Base-by-base conservation (phyloP, 2,329 filamentous ascomycete genomes). In the Daldinia sp. region DNA sequence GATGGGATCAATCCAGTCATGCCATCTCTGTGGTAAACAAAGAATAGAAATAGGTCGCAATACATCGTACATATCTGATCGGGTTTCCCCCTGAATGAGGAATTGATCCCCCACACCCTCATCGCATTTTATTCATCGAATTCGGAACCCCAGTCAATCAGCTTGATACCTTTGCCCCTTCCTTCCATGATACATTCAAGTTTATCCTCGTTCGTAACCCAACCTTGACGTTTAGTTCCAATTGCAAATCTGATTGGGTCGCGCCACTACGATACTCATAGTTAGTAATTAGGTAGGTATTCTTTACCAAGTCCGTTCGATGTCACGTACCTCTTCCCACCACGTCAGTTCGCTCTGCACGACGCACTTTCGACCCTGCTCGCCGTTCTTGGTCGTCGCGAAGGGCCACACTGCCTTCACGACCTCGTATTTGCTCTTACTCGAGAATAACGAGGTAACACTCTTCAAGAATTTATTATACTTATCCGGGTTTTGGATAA, bases 381-480 rank as follows among this genome's bases (percentile, higher is more conserved):
- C 82, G 35, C 76, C 82, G 66, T 74, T 80, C 69, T 72, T 76
- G 3, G 77, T 75, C 64, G 82, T 82, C 1, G 84, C 84, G 73
- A 85, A 87, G 3, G 84, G 85, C 84, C 85, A 87, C 1, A 87
- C 79, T 1, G 80, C 78, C 70, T 85, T 83, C 49, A 84, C 78
- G 2, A 85, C 82, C 71, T 86, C 84, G 66, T 86, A 87, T 64
- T 79, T 82, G 71, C 80, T 81, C 71, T 81, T 83, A 3, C 83
- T 83, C 0, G 78, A 77, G 66, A 87, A 85, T 1, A 86, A 72
- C 21, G 80, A 79, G 1, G 81, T 78, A 23, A 87, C 77, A 21
- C 77, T 81, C 10, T 82, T 83, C 67, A 86, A 81, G 73, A 87
- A 83, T 54, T 81, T 80, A 69, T 85, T 84, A 59, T 83, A 78